phyloP scores from a whole-genome alignment of 2,329 filamentous ascomycete species.

The Sodiomyces alkalinus region DNA sequence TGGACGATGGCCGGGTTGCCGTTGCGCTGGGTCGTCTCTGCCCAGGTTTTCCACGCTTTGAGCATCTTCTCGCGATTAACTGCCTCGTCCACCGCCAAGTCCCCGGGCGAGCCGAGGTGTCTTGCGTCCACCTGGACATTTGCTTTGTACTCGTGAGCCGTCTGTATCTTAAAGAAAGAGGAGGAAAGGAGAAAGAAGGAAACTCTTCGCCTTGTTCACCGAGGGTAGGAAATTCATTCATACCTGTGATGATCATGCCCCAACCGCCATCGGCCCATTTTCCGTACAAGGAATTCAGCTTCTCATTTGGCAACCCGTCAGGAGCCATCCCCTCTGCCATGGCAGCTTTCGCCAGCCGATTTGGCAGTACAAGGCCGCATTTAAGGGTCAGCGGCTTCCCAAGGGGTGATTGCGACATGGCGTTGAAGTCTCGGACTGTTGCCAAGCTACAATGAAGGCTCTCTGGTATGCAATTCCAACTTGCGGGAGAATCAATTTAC shows the following conservation, averaged over 20 bases:
- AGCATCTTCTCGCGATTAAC: conserved; percentile 14
- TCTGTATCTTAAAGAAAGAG: too few species aligned
- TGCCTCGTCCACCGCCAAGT: conserved; percentile 17
- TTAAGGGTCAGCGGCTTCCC: conserved; percentile 35
- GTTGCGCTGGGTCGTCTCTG: conserved; percentile 13
- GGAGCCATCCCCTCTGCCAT: conserved; percentile 29
- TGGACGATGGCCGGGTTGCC: conserved; percentile 26
- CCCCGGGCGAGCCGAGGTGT: conserved; percentile 19
- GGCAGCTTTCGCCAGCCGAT: conserved; percentile 36
- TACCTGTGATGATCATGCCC: conserved; percentile 36
- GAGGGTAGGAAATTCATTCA: conserved; percentile 5
- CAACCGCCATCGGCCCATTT: conserved; percentile 38
- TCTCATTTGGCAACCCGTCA: conserved; percentile 25
- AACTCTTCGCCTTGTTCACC: too few species aligned
- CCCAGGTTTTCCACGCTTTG: conserved; percentile 22
- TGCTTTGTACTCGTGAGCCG: too few species aligned
- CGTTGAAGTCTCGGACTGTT: too few species aligned
- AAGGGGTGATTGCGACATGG: too few species aligned
- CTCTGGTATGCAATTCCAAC: too few species aligned
- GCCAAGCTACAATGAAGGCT: too few species aligned
- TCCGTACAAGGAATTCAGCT: conserved; percentile 29
- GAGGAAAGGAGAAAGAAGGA: background rate
- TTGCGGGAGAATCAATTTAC: too few species aligned
- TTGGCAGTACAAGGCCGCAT: conserved; percentile 39
- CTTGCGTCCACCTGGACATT: conserved; percentile 27